These are phyloP conservation scores for Vitis hybrid DNA, from an alignment of 177 flowering plant genomes.

Conservation along the genomic window DNA sequence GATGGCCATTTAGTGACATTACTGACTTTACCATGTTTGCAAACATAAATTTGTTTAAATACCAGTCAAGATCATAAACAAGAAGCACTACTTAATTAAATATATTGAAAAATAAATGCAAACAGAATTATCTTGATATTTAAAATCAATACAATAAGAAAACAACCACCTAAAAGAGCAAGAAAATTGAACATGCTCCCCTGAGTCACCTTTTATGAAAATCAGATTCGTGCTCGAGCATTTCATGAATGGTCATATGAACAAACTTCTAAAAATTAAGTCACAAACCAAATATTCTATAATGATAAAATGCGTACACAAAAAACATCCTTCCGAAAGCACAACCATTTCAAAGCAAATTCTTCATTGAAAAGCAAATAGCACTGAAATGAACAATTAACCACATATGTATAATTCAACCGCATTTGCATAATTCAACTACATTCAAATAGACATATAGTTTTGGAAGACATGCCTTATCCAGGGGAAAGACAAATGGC, in stretches of 20 bases:
- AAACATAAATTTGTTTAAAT: background rate
- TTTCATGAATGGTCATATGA: slow-evolving; percentile 1
- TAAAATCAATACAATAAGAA: background rate
- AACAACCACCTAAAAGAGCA: background rate
- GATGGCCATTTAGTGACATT: background rate
- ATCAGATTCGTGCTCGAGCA: no score
- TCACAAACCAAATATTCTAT: no score
- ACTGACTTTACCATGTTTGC: background rate
- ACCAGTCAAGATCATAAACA: background rate
- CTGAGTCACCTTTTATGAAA: slow-evolving; percentile 13
- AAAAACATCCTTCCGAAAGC: no score
- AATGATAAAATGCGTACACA: no score
- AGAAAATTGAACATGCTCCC: slow-evolving; percentile 31
- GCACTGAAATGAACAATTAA: background rate
- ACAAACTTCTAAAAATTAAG: background rate
- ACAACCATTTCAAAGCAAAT: no score
- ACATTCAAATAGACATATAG: background rate
- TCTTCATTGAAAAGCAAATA: no score
- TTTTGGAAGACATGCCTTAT: slow-evolving; percentile 59
- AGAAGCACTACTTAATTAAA: background rate
- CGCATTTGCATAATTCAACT: background rate
- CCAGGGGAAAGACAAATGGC: slow-evolving; percentile 71
- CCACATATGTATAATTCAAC: no score
- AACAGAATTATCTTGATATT: background rate
- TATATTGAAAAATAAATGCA: background rate